Evolutionary conservation across 2,329 filamentous ascomycete species (phyloP).

Genomic region (Catunica adiposa): DNA sequence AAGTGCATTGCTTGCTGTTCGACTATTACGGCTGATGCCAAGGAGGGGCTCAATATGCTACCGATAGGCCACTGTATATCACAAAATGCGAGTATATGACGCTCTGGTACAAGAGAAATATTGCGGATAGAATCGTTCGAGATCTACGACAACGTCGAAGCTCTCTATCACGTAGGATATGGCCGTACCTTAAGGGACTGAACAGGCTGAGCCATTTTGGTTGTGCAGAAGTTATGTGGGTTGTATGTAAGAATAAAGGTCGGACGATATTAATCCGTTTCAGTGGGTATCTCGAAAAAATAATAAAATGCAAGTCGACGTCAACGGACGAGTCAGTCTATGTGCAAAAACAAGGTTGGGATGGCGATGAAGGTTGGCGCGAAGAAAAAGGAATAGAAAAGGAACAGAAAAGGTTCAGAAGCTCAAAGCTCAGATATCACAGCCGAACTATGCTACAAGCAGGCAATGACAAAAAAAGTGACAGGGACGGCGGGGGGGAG

Average conservation of each 20-base stretch:
- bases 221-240: constrained; percentile 13
- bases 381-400: constrained; percentile 24
- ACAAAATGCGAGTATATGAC: too few relatives aligned
- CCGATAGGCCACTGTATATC: background rate
- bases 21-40: background rate
- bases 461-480: too few relatives aligned
- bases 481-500: background rate
- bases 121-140: background rate
- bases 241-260: constrained; percentile 2
- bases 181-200: constrained; percentile 72
- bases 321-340: background rate
- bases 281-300: background rate
- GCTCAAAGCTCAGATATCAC: background rate
- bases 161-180: background rate
- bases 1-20: background rate
- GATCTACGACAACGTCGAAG: background rate
- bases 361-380: background rate
- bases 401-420: background rate
- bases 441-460: constrained; percentile 1
- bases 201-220: constrained; percentile 66
- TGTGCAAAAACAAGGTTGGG: background rate
- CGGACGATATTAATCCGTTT: background rate
- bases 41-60: background rate
- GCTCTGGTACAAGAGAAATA: too few relatives aligned
- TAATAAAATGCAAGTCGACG: background rate